Conservation (phyloP, 495 filamentous ascomycete species). For the Astrocystis sublimbata region DNA sequence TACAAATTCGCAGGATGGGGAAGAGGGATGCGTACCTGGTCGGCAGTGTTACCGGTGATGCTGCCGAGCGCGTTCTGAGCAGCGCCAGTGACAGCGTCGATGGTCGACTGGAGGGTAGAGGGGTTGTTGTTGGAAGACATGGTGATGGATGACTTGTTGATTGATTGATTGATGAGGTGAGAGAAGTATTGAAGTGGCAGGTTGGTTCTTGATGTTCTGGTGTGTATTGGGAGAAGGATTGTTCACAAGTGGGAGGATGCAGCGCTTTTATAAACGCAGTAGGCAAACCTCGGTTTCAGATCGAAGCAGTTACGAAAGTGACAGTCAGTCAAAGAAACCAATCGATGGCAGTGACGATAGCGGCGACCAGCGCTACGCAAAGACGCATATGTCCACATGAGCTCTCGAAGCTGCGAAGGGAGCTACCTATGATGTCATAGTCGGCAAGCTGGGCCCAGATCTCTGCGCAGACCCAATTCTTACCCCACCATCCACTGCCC, state of each 20-base stretch:
- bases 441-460: background rate
- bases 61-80: slow-evolving; percentile 71
- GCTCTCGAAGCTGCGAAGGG: background rate
- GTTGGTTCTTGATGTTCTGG: background rate
- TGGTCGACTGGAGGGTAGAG: slow-evolving; percentile 78
- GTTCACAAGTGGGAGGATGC: background rate
- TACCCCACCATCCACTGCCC: background rate
- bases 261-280: slow-evolving; percentile 7
- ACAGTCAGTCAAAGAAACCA: slow-evolving; percentile 7
- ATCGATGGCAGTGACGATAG: slow-evolving; percentile 10
- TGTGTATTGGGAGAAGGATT: background rate
- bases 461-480: background rate
- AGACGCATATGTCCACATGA: slow-evolving; percentile 10
- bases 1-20: too few relatives aligned
- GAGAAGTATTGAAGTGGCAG: background rate
- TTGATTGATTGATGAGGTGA: slow-evolving; percentile 12
- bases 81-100: slow-evolving; percentile 74
- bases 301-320: background rate
- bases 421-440: slow-evolving; percentile 17
- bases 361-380: slow-evolving; percentile 9
- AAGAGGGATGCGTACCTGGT: slow-evolving; percentile 54
- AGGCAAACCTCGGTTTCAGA: background rate
- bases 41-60: slow-evolving; percentile 69
- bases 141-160: slow-evolving; percentile 41
- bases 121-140: slow-evolving; percentile 69